Evolutionary conservation across 495 filamentous ascomycete genomes (phyloP), one percentile per base, ranked within the genome.

Genomic region (Filosporella fistucella): DNA sequence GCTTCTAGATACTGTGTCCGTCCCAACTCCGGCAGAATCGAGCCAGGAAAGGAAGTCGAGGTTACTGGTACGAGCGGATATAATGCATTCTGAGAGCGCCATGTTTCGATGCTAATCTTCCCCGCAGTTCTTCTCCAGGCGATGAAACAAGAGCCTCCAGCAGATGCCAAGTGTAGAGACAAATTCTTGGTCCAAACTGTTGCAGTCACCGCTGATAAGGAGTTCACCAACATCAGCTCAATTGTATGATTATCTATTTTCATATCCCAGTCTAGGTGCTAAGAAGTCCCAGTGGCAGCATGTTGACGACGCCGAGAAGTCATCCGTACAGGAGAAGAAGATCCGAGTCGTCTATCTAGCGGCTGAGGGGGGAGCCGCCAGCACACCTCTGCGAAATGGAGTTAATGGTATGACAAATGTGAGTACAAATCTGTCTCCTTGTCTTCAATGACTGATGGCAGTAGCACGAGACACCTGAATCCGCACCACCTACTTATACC

Each of bases 121-220:
- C 38, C 34, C 35, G 41, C 60, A 96, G 93, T 98, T 16, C 78
- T 97, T 29, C 79, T 98, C 21, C 93, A 98, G 70, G 89, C 91
- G 17, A 95, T 97, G 94, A 96, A 95, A 70, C 82, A 90, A 59
- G 89, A 96, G 59, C 93, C 91, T 21, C 78, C 93, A 2, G 47
- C 66, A 25, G 91, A 95, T 59, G 85, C 83, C 30, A 88, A 88
- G 60, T 97, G 91, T 74, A 83, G 88, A 63, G 93, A 98, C 72
- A 98, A 98, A 71, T 98, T 98, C 65, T 78, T 98, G 39, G 94
- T 98, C 28, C 93, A 98, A 69, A 94, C 91, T 16, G 88, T 96
- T 48, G 70, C 80, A 26, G 87, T 98, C 55, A 83, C 85, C 4
- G 76, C 77, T 48, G 90, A 95, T 51, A 85, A 85, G 68, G 89